A percentile compares a stretch with the other conserved stretches of the same genome.
phyloP scores from a whole-genome alignment of 495 filamentous ascomycete genomes.

The Penicillium nucicola region DNA sequence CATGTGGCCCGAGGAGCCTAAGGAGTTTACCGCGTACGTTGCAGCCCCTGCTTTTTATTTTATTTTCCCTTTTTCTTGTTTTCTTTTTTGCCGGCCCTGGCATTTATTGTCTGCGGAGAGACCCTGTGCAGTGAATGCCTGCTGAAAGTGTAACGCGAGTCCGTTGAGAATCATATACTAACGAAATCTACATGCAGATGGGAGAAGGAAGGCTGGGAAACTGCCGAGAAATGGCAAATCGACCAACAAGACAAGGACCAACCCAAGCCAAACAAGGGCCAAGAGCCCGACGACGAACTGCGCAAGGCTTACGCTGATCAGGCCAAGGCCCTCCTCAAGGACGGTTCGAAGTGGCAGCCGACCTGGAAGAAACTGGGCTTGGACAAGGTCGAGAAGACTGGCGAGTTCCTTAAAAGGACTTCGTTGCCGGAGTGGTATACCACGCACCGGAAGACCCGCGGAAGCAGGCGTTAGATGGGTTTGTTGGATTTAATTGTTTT shows the following conservation, averaged over 20 bases:
- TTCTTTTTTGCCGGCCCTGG: background rate
- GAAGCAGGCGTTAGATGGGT: background rate
- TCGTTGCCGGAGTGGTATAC: conserved; percentile 7
- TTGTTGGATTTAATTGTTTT: conserved; percentile 1
- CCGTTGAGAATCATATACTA: conserved; percentile 2
- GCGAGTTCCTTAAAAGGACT: background rate
- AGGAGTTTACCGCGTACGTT: conserved; percentile 54
- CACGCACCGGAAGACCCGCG: background rate
- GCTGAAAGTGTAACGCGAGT: background rate
- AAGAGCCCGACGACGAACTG: conserved; percentile 27
- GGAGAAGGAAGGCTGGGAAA: conserved; percentile 44
- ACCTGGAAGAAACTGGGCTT: conserved; percentile 47
- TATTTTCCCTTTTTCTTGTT: too few relatives aligned
- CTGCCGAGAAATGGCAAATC: conserved; percentile 29
- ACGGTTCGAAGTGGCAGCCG: conserved; percentile 38
- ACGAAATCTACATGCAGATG: conserved; percentile 40
- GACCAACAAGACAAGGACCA: conserved; percentile 17
- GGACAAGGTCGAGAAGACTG: conserved; percentile 5
- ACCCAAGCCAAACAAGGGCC: conserved; percentile 21
- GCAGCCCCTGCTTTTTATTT: background rate
- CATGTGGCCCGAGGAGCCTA: conserved; percentile 69
- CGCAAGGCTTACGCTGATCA: conserved; percentile 43
- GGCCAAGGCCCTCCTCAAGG: conserved; percentile 55
- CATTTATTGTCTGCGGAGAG: background rate
- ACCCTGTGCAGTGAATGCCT: background rate